Evolutionary conservation across 345 rosid species (phyloP).

Genomic region (Hypericum perforatum): DNA sequence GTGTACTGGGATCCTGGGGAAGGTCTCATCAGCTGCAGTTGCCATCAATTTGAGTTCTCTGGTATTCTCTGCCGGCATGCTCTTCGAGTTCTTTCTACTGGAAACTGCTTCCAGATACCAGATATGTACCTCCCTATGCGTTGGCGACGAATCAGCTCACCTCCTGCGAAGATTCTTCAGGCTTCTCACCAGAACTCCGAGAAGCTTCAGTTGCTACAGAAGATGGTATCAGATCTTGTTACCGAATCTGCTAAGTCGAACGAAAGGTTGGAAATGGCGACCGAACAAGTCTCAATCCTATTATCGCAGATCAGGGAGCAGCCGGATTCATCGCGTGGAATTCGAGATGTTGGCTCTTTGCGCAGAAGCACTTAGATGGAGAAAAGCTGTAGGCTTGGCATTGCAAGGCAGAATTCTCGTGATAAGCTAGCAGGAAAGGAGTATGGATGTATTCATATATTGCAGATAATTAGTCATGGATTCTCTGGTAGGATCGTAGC

Average conservation of each 20-base stretch:
- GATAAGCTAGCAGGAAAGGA: too few relatives aligned
- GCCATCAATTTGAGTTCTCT: slow-evolving; percentile 91
- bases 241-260: slow-evolving; percentile 70
- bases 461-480: too few relatives aligned
- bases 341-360: slow-evolving; percentile 26
- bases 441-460: too few relatives aligned
- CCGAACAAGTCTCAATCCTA: slow-evolving; percentile 60
- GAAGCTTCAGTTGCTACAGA: slow-evolving; percentile 67
- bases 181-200: slow-evolving; percentile 43
- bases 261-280: slow-evolving; percentile 74
- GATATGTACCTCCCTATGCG: slow-evolving; percentile 77
- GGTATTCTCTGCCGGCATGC: slow-evolving; percentile 92
- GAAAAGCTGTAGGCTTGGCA: too few relatives aligned
- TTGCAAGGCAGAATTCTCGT: too few relatives aligned
- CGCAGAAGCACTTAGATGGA: slow-evolving; percentile 14
- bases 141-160: slow-evolving; percentile 61
- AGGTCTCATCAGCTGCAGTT: slow-evolving; percentile 84
- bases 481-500: too few relatives aligned
- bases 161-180: slow-evolving; percentile 36
- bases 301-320: slow-evolving; percentile 70
- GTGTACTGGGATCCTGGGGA: slow-evolving; percentile 86
- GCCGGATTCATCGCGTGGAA: slow-evolving; percentile 35
- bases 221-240: slow-evolving; percentile 58
- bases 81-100: slow-evolving; percentile 82
- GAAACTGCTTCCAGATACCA: slow-evolving; percentile 89